Base-by-base conservation (phyloP, 805 yeast species). In the Yarrowia divulgata region DNA sequence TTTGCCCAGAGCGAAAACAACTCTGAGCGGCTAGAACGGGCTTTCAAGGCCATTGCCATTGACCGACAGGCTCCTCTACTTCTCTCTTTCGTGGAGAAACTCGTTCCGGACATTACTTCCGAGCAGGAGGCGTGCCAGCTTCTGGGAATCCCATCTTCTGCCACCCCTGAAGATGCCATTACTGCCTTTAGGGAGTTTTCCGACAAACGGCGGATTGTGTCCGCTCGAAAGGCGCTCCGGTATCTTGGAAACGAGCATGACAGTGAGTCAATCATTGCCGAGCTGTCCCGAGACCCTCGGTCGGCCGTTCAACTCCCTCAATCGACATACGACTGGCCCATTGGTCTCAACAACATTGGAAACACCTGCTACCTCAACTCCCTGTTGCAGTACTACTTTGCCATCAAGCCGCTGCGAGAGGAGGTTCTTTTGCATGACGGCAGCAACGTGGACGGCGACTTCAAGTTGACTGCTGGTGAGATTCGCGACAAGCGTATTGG, bases 321-420 rank as follows among this genome's bases (percentile, higher is more conserved):
- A 10, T 63, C 68, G 6, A 63, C 57, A 1, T 63, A 63, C 19
- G 68, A 63, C 29, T 63, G 68, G 86, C 99, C 99, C 0, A 91
- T 92, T 3, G 99, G 99, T 0, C 82, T 95, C 75, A 91, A 90
- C 78, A 95, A 95, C 76, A 93, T 93, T 71, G 99, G 99, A 32
- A 95, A 95, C 76, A 94, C 99, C 0, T 95, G 99, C 78, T 93
- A 93, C 73, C 81, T 95, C 77, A 94, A 95, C 77, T 94, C 98
- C 0, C 81, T 95, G 62, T 80, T 94, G 50, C 99, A 94, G 76
- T 94, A 90, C 75, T 94, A 92, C 77, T 95, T 93, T 80, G 90
- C 92, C 8, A 86, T 95, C 55, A 85, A 86, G 69, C 98, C 97
- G 0, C 80, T 95, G 48, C 83, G 98, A 70, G 85, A 89, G 2